These are phyloP conservation scores for Wallacemonas rigidus DNA, from an alignment of 208 protist genomes.

Conservation along the genomic window DNA sequence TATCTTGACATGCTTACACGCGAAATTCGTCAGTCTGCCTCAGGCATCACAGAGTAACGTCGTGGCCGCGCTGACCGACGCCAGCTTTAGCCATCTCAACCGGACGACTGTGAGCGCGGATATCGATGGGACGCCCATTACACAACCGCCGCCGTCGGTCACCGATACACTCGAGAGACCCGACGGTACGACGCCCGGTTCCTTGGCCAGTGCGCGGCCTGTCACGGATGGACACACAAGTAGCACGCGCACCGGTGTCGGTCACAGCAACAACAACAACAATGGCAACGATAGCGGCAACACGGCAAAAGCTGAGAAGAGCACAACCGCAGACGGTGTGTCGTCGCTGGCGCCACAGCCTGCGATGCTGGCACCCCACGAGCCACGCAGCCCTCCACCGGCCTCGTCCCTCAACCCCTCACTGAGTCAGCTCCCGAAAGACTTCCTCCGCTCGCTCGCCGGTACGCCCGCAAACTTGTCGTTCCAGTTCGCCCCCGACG, in stretches of 20 bases:
- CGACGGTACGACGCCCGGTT: not conserved
- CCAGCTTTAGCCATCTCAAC: constrained; percentile 3
- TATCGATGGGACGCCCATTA: not conserved
- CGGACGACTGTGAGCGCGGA: not conserved
- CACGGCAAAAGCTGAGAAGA: too few species aligned
- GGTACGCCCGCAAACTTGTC: constrained; percentile 32
- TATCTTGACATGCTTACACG: constrained; percentile 11
- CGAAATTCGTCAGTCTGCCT: constrained; percentile 4
- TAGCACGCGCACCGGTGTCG: not conserved
- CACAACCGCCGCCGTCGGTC: not conserved
- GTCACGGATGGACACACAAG: not conserved
- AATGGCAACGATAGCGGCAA: not conserved
- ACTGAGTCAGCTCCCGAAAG: constrained; percentile 5
- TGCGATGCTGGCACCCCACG: not conserved
- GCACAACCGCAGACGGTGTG: too few species aligned
- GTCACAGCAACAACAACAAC: not conserved
- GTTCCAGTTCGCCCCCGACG: constrained; percentile 25
- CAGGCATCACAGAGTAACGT: constrained; percentile 15
- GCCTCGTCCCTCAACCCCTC: not conserved
- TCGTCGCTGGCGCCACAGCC: not conserved
- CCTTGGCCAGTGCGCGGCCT: not conserved
- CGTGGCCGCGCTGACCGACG: constrained; percentile 9
- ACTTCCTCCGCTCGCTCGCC: constrained; percentile 13
- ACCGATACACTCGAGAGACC: not conserved
- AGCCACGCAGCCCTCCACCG: not conserved